A percentile compares a stretch with the other conserved stretches of the same genome.
Evolutionary conservation across 2,329 filamentous ascomycete genomes (phyloP).

Genomic region (Dactylellina drechsleri): DNA sequence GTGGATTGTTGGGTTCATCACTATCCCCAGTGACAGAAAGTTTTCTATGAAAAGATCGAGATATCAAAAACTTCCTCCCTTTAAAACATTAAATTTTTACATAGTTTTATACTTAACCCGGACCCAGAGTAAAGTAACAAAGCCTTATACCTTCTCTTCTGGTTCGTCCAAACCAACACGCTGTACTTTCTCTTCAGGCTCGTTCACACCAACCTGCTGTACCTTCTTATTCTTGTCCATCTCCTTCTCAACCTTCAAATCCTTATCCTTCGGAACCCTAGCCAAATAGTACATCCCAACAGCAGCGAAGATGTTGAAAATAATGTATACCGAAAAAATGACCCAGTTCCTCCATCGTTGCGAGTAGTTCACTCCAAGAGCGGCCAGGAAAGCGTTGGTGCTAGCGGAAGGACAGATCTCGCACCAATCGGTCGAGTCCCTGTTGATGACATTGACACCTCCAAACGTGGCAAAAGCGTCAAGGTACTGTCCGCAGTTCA

Average conservation of each 20-base stretch:
- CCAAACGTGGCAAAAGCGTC: constrained; percentile 61
- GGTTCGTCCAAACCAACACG: too few species aligned
- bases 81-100: constrained; percentile 6
- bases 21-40: neutral
- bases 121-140: too few species aligned
- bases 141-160: constrained; percentile 8
- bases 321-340: constrained; percentile 70
- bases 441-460: constrained; percentile 69
- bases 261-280: constrained; percentile 64
- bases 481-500: constrained; percentile 72
- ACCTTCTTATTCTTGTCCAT: constrained; percentile 53
- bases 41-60: neutral
- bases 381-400: constrained; percentile 67
- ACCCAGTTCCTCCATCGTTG: constrained; percentile 77
- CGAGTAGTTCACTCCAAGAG: constrained; percentile 67
- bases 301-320: constrained; percentile 70
- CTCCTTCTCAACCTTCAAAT: constrained; percentile 42
- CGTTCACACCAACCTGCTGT: constrained; percentile 46
- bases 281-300: constrained; percentile 69
- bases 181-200: constrained; percentile 37
- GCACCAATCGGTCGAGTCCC: constrained; percentile 66
- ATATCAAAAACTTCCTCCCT: neutral
- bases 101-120: too few species aligned
- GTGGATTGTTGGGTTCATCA: neutral
- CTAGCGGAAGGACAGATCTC: constrained; percentile 67